These are phyloP conservation scores for Chaetoscypha palmicola DNA, from an alignment of 2,329 filamentous ascomycete genomes.

Conservation along the genomic window DNA sequence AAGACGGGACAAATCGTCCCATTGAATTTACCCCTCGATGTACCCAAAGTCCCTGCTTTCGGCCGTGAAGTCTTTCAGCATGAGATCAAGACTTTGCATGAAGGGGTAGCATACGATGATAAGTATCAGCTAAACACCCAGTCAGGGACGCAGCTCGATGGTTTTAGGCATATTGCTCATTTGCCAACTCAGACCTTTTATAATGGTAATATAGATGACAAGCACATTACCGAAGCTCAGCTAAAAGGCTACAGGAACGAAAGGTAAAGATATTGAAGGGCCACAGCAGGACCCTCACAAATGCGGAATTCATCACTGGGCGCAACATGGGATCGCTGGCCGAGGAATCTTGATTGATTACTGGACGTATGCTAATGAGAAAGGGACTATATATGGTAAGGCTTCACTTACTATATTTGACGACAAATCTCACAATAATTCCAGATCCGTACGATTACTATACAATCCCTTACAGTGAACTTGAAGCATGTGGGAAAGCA, in stretches of 20 bases:
- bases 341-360: constrained; percentile 49
- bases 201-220: no score
- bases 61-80: constrained; percentile 31
- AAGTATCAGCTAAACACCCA: constrained; percentile 53
- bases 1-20: constrained; percentile 36
- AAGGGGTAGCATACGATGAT: constrained; percentile 49
- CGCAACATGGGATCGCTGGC: constrained; percentile 44
- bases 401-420: constrained; percentile 25
- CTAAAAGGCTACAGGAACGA: constrained; percentile 13
- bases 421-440: neutral
- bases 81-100: constrained; percentile 25
- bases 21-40: constrained; percentile 23
- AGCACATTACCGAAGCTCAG: no score
- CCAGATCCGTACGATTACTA: constrained; percentile 28
- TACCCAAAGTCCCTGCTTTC: constrained; percentile 33
- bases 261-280: constrained; percentile 24
- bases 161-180: constrained; percentile 38
- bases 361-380: constrained; percentile 35
- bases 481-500: constrained; percentile 24
- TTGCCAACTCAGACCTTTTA: constrained; percentile 24
- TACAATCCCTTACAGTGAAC: constrained; percentile 23
- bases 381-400: constrained; percentile 29
- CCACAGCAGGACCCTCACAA: constrained; percentile 21
- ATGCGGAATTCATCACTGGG: constrained; percentile 30
- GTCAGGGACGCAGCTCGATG: constrained; percentile 52